Conservation (phyloP, 1,284 basidiomycete genomes). For the Grifola frondosa region DNA sequence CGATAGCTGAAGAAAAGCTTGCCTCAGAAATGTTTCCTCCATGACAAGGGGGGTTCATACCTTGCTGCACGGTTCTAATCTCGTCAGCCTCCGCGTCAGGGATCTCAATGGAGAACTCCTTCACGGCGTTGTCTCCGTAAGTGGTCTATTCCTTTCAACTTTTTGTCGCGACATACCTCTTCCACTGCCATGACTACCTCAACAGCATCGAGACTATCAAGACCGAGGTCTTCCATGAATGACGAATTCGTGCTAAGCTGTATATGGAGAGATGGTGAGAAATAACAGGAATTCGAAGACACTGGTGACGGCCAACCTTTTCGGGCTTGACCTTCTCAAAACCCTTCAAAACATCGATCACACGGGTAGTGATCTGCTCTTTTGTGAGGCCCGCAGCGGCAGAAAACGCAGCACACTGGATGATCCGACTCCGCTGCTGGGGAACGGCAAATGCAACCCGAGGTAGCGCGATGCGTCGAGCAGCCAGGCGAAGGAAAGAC, state of each 20-base stretch:
- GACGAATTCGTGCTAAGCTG: conserved; percentile 77
- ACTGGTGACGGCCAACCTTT: conserved; percentile 60
- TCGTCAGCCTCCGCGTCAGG: conserved; percentile 98
- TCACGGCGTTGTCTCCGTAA: no score
- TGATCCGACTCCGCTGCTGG: conserved; percentile 31
- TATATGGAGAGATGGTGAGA: conserved; percentile 2
- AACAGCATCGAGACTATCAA: conserved; percentile 97
- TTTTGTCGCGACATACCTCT: conserved; percentile 81
- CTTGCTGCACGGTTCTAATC: conserved; percentile 93
- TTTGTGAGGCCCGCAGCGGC: conserved; percentile 73
- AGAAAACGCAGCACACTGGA: conserved; percentile 66
- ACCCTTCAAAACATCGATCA: conserved; percentile 87
- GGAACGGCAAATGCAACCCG: conserved; percentile 29
- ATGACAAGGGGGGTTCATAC: conserved; percentile 43
- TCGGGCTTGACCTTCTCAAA: conserved; percentile 92
- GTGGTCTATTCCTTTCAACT: no score
- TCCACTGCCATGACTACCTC: conserved; percentile 99
- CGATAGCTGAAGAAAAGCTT: conserved; percentile 67
- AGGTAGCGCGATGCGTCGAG: conserved; percentile 28
- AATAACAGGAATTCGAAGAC: conserved; percentile 5
- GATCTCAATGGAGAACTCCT: conserved; percentile 92
- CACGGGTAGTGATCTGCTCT: conserved; percentile 78
- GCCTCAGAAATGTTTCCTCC: conserved; percentile 1
- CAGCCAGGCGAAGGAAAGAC: conserved; percentile 44
- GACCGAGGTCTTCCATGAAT: conserved; percentile 87